Evolutionary conservation across 495 filamentous ascomycete genomes (phyloP).

Genomic region (Sphaerosporella brunnea): DNA sequence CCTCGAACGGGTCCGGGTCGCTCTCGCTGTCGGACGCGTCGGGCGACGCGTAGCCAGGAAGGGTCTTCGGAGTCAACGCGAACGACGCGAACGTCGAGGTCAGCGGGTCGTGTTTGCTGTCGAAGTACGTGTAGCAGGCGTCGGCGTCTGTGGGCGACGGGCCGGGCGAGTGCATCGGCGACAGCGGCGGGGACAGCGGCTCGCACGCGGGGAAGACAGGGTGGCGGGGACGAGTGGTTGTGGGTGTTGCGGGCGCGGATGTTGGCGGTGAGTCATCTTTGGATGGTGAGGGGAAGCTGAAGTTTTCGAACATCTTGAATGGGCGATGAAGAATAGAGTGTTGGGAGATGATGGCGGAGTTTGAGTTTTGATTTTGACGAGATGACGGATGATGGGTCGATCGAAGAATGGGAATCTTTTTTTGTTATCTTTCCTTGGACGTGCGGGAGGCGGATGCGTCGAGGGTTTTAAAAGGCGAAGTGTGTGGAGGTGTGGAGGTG

Average conservation of each 20-base stretch:
- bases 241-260: background rate
- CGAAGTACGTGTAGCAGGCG: slow-evolving; percentile 4
- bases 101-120: background rate
- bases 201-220: background rate
- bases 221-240: background rate
- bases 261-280: background rate
- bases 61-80: background rate
- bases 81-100: background rate
- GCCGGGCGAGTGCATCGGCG: slow-evolving; percentile 2
- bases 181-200: slow-evolving; percentile 1
- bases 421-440: too few species aligned
- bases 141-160: background rate
- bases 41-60: background rate
- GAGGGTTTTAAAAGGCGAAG: too few species aligned
- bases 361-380: background rate
- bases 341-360: background rate
- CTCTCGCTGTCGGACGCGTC: slow-evolving; percentile 1
- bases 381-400: background rate
- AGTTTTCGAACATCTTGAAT: slow-evolving; percentile 4
- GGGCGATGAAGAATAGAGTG: background rate
- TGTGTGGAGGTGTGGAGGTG: too few species aligned
- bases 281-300: slow-evolving; percentile 1
- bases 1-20: slow-evolving; percentile 1
- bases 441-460: too few species aligned
- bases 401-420: too few species aligned